Evolutionary conservation across 495 filamentous ascomycete species (phyloP).

Genomic region (Recurvomyces mirabilis): DNA sequence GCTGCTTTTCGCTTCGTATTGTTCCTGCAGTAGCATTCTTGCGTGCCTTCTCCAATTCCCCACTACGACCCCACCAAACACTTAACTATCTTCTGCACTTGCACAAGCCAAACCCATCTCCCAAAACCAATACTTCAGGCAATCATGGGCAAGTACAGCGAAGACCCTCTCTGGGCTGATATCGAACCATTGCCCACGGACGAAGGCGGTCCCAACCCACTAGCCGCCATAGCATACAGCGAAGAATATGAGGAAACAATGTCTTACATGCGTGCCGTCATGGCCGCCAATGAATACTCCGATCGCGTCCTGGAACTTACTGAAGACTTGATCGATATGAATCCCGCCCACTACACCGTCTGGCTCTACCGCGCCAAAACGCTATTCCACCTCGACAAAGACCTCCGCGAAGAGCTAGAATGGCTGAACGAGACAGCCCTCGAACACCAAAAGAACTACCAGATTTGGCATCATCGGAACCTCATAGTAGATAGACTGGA

Average conservation of each 20-base stretch:
- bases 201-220: conserved; percentile 58
- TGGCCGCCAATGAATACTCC: conserved; percentile 76
- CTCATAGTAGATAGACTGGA: conserved; percentile 53
- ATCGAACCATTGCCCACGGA: conserved; percentile 71
- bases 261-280: conserved; percentile 84
- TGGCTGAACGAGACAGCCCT: conserved; percentile 80
- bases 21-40: background rate
- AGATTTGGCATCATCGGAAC: conserved; percentile 97
- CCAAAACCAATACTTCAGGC: conserved; percentile 1
- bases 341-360: conserved; percentile 95
- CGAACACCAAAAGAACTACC: conserved; percentile 88
- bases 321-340: conserved; percentile 76
- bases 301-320: conserved; percentile 72
- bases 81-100: background rate
- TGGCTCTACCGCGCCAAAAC: conserved; percentile 88
- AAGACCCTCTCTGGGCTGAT: conserved; percentile 71
- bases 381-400: conserved; percentile 52
- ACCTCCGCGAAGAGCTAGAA: conserved; percentile 59
- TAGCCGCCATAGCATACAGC: conserved; percentile 81
- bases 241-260: conserved; percentile 77
- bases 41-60: background rate
- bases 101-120: background rate
- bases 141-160: conserved; percentile 40
- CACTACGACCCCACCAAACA: background rate
- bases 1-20: conserved; percentile 1